Evolutionary conservation across 2,329 filamentous ascomycete genomes (phyloP), one percentile per base, ranked within the genome.

Genomic region (Diaporthe sp.): DNA sequence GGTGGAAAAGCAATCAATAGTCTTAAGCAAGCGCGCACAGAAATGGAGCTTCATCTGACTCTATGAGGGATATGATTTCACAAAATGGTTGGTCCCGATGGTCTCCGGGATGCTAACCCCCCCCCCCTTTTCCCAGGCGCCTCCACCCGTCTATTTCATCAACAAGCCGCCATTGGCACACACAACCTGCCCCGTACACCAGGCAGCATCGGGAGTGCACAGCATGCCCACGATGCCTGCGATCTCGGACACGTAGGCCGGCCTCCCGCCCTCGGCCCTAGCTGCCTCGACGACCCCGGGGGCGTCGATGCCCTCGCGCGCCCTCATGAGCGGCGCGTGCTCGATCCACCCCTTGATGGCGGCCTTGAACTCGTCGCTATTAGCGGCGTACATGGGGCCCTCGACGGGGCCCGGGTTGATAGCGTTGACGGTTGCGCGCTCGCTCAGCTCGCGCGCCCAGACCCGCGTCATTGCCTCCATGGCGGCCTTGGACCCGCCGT

Each of bases 121-220:
- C 39, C 46, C 9, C 8, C 42, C 5, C 10, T n/a, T 25, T 51
- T 2, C 1, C 31, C 46, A n/a, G n/a, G 19, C 9, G 19, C 28
- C 46, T 19, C 17, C 4, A 4, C 15, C n/a, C 19, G 17, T 44
- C 57, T 77, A 79, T 71, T 82, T 83, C 83, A 84, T 83, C 71
- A 86, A 72, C 90, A 95, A 92, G 9, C 94, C 94, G 1, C 94
- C 94, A 81, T 96, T 96, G 10, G 94, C 94, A 84, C 92, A 94
- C 5, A 97, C 90, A 34, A 95, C 93, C 83, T 93, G 93, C 1
- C 94, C 94, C 0, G 94, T 97, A 80, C 91, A 93, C 94, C 94
- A 96, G 10, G 87, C 89, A n/a, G 90, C 89, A 82, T 96, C 94
- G 8, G 88, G 87, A 7, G 90, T 89, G 81, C 93, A 95, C 31